Conservation (phyloP, 148 eudicot species). For the Agrostemma githago region DNA sequence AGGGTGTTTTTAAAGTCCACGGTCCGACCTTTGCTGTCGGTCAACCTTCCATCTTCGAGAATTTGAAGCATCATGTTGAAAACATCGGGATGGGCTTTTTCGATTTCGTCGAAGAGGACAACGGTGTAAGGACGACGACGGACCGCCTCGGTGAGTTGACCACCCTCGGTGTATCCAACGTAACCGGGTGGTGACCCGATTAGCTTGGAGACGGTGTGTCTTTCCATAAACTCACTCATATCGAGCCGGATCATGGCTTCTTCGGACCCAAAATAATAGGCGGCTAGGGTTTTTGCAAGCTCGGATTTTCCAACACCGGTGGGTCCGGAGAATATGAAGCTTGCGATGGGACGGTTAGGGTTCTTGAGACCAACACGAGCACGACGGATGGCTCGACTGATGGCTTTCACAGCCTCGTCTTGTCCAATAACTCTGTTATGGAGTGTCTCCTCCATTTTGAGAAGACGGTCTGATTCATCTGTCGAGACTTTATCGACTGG, state of each 20-base stretch:
- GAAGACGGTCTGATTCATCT: slow-evolving; percentile 87
- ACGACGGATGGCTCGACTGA: slow-evolving; percentile 79
- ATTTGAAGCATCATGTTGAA: slow-evolving; percentile 96
- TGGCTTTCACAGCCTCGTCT: slow-evolving; percentile 93
- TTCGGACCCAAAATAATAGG: slow-evolving; percentile 90
- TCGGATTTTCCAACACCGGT: slow-evolving; percentile 91
- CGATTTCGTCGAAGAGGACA: slow-evolving; percentile 86
- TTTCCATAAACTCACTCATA: slow-evolving; percentile 94
- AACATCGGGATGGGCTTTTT: slow-evolving; percentile 92
- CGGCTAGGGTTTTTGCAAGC: slow-evolving; percentile 72
- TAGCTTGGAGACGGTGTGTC: slow-evolving; percentile 83
- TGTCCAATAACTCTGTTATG: slow-evolving; percentile 78
- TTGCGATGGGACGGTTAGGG: slow-evolving; percentile 90
- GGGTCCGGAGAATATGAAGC: slow-evolving; percentile 89
- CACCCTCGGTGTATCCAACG: slow-evolving; percentile 86
- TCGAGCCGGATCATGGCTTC: slow-evolving; percentile 90
- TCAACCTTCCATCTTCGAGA: slow-evolving; percentile 88
- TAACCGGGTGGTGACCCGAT: slow-evolving; percentile 95
- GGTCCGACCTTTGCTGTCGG: slow-evolving; percentile 86
- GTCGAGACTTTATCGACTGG: slow-evolving; percentile 82
- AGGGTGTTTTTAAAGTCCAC: slow-evolving; percentile 89
- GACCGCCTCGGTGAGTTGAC: slow-evolving; percentile 88
- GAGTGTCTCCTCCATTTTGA: slow-evolving; percentile 87
- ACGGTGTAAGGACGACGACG: slow-evolving; percentile 79
- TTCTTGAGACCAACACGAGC: slow-evolving; percentile 92